Base-by-base conservation (phyloP, 192 early-diverging fungal species). In the Backusella luteola region DNA sequence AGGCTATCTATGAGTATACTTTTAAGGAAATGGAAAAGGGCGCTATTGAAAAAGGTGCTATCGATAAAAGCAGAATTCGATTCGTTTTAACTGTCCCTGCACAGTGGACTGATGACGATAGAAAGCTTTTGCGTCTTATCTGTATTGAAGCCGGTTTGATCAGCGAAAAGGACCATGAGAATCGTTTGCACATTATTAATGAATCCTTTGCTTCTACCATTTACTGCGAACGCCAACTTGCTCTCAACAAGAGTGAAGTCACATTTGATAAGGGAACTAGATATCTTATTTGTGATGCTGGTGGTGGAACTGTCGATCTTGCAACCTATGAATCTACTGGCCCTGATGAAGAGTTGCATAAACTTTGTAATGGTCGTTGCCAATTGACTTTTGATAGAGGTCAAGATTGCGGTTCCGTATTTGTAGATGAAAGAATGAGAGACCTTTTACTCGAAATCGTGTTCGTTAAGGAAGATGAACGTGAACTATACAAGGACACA, bases 211-310 rank as follows among this genome's bases (percentile, higher is more conserved):
- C 70, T 17, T 36, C 70, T 19, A 71, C 70, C 15, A 26, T 71
- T 12, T 39, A 49, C 26, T 71, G 70, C 49, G 70, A 71, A 17
- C 70, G 39, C 5, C 9, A 44, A 0, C 29, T 68, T 29, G 29
- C 67, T 35, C 2, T 3, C 7, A 63, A 12, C 23, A 34, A 12
- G 1, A 6, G 2, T 12, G 8, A 14, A 17, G 9, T n/a, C 17
- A 15, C 8, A 17, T 68, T 68, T 12, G 29, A 15, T 2, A 26
- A 36, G 26, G 44, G 42, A 0, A 29, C 17, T 3, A 46, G 42
- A 34, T 71, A 71, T n/a, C 21, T 71, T 23, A 71, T 71, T 44
- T 44, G 39, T 71, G 70, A 71, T 49, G 70, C 70, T 32, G 70
- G 70, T 34, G 70, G 70, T 71, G 70, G 70, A 32, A 71, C 70